Conservation (phyloP, 1,284 basidiomycete genomes). For the Ceraceosorus bombacis region DNA sequence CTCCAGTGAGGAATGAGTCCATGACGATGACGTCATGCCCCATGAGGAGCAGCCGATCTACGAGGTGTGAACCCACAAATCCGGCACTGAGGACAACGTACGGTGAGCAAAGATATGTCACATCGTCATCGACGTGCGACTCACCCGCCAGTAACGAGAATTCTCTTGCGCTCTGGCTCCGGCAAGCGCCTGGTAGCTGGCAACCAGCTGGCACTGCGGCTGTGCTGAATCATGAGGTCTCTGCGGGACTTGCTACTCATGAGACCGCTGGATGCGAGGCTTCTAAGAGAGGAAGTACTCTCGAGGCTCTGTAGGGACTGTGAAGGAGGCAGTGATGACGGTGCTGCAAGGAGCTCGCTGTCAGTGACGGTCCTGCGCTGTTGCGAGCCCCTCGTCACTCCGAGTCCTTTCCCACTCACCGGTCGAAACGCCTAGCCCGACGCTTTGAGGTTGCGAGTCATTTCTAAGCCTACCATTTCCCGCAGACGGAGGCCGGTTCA, state of each 20-base stretch:
- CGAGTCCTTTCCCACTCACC: too few relatives aligned
- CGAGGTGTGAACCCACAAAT: constrained; percentile 91
- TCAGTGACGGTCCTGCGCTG: too few relatives aligned
- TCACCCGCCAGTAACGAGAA: constrained; percentile 80
- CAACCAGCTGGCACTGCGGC: neutral
- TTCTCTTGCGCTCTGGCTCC: constrained; percentile 69
- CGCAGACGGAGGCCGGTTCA: too few relatives aligned
- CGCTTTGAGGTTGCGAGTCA: too few relatives aligned
- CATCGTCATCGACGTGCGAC: neutral
- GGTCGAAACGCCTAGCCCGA: too few relatives aligned
- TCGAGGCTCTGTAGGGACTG: too few relatives aligned
- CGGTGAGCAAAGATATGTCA: too few relatives aligned
- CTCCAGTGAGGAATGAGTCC: constrained; percentile 97
- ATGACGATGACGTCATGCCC: constrained; percentile 95
- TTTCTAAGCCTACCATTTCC: too few relatives aligned
- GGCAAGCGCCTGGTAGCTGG: constrained; percentile 70
- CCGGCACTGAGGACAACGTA: constrained; percentile 57
- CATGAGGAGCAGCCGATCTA: constrained; percentile 87
- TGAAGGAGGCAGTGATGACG: too few relatives aligned
- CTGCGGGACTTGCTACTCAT: neutral
- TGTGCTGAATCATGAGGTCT: neutral
- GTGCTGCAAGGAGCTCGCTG: too few relatives aligned
- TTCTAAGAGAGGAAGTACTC: neutral
- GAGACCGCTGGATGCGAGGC: neutral
- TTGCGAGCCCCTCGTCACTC: too few relatives aligned